Evolutionary conservation across 768 basidiomycete species (phyloP).

Genomic region (Leccinum uliginosum): DNA sequence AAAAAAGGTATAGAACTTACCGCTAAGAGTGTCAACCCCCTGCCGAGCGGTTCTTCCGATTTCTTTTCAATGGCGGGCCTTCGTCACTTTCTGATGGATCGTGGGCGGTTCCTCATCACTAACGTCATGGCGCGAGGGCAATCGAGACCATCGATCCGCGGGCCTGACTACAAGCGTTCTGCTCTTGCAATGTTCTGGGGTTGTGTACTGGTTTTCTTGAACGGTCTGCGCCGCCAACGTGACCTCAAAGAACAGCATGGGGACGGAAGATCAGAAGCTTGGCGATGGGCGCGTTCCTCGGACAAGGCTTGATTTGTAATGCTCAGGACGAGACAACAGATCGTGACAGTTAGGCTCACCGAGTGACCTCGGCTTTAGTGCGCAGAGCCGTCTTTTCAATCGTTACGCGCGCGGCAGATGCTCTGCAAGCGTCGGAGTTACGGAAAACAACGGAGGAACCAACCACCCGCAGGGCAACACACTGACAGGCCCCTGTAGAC

Average conservation of each 20-base stretch:
- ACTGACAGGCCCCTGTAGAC: too few species aligned
- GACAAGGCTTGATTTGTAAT: background rate
- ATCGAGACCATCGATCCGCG: conserved; percentile 4
- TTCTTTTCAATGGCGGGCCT: conserved; percentile 7
- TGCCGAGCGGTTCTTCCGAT: conserved; percentile 7
- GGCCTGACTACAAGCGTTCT: background rate
- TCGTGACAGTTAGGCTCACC: background rate
- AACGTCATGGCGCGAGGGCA: conserved; percentile 3
- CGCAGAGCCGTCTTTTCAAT: background rate
- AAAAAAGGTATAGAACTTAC: background rate
- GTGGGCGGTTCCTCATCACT: background rate
- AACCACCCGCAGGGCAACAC: too few species aligned
- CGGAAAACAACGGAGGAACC: background rate
- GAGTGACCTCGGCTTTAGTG: background rate
- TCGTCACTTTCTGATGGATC: conserved; percentile 17
- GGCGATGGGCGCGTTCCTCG: background rate
- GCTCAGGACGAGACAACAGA: background rate
- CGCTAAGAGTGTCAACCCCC: background rate
- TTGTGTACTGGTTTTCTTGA: background rate
- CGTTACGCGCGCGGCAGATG: background rate
- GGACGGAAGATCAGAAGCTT: background rate
- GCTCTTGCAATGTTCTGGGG: background rate
- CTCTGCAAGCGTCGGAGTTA: background rate
- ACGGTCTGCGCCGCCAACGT: background rate
- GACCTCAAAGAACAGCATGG: background rate